Evolutionary conservation across 805 yeast species (phyloP), one percentile per base, ranked within the genome.

Genomic region (Spathaspora girioi): DNA sequence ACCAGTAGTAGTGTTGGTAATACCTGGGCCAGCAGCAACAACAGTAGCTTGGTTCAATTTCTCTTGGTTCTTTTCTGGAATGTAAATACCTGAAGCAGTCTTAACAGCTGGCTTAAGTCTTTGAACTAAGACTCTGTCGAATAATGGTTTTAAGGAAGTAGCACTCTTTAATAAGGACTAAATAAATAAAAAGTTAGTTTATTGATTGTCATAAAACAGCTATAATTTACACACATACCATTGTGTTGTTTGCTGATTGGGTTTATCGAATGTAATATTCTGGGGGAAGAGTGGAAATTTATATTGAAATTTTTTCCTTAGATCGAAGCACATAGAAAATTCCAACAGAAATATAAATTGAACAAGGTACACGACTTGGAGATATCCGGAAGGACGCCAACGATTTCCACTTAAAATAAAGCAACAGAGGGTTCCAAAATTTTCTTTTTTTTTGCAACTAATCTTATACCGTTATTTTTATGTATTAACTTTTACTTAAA

Each of bases 41-140:
- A 93, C 98, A 50, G 85, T 84, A 55, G 92, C 99, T 73, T 90
- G 88, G 79, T 89, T 89, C 66, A 91, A 82, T 77, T 93, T 94
- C 70, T 89, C 93, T 63, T 87, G 96, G 79, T 93, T 92, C 80
- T 91, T 91, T 76, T 92, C 97, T 56, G 98, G 98, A 60, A 92
- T 86, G 75, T 83, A 89, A 65, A 92, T 82, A 66, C 98, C 98
- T 44, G 94, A 84, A 52, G 96, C 87, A 54, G 98, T 92, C 78
- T 91, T 81, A 59, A 93, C 80, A 66, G 89, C 86, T 54, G 96
- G 96, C 80, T 90, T 91, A 67, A 87, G 75, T 73, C 97, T 88
- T 78, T 92, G 97, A 56, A 94, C 97, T 57, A 94, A 83, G 55
- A 94, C 93, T 76, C 99, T 87, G 84, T 94, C 98, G 61, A 94